Evolutionary conservation across 768 basidiomycete species (phyloP), one percentile per base, ranked within the genome.

Genomic region (Auriscalpium orientale): DNA sequence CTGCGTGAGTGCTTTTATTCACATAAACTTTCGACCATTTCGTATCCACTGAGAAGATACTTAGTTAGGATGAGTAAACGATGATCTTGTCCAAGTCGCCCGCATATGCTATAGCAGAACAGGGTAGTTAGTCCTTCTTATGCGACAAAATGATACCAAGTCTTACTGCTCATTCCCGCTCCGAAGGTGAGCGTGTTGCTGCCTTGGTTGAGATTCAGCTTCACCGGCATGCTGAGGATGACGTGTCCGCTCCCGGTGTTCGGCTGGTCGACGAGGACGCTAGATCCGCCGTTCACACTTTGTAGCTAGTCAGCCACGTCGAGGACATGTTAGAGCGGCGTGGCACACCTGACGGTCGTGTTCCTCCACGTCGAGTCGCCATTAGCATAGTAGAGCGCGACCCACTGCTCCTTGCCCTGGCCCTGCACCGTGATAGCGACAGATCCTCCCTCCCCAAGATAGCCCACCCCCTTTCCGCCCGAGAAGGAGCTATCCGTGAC

Each of bases 81-180:
- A 83, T 70, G 61, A 84, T 81, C 68, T 76, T 82, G 68, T 83
- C 82, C 40, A 83, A 70, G 61, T 84, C 81, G 11, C 72, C 82
- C 13, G 81, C 82, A 65, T 77, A 83, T 60, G 71, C 81, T 51
- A 8, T 51, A 22, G 40, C 51, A 22, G 22, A 37, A 20, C 20
- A 34, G 2, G 0, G 3, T 46, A 13, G 28, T 18, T 2, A 50
- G 16, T 20, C 13, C 1, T 1, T 5, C 8, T 36, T 38, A 36
- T 18, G 13, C 48, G 18, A 54, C 20, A 53, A 53, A 34, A 28
- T 46, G 2, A 70, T 28, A 28, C n/a, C n/a, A 28, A 4, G 2
- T 28, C 80, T 68, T 63, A 82, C 78, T 81, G 54, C 65, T 73
- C 66, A 83, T 80, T 21, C 72, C 73, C 3, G 76, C 67, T 16